phyloP scores from a whole-genome alignment of 257 asterid genomes.

The Craterostigma plantagineum region DNA sequence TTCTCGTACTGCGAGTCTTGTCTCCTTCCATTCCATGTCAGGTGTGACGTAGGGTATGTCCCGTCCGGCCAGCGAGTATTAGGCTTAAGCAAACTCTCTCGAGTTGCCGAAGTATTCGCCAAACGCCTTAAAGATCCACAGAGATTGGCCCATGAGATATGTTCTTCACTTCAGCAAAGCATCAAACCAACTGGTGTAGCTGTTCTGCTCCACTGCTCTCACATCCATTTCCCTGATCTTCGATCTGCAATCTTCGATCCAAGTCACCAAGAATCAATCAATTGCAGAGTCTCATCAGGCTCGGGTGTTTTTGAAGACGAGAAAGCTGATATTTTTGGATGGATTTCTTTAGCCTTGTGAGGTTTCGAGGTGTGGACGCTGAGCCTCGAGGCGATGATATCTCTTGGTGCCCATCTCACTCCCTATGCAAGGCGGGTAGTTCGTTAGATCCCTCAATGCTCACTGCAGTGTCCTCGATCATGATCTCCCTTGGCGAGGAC shows the following conservation, averaged over 20 bases:
- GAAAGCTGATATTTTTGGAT: conserved; percentile 41
- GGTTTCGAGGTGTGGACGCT: conserved; percentile 28
- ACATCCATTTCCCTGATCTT: conserved; percentile 46
- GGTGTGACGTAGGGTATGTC: conserved; percentile 80
- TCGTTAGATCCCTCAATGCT: conserved; percentile 28
- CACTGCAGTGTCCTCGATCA: conserved; percentile 43
- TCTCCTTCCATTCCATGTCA: conserved; percentile 85
- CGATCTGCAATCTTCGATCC: conserved; percentile 29
- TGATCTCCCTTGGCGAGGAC: conserved; percentile 60
- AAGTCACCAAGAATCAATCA: conserved; percentile 40
- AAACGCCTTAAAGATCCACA: conserved; percentile 91
- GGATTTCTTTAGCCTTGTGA: conserved; percentile 61
- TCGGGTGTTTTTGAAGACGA: conserved; percentile 58
- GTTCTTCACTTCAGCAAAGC: conserved; percentile 50
- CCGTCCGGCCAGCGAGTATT: conserved; percentile 71
- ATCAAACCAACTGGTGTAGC: conserved; percentile 85
- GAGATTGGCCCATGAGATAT: conserved; percentile 59
- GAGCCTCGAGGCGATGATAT: conserved; percentile 13
- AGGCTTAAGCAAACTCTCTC: conserved; percentile 86
- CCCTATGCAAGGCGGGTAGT: conserved; percentile 13
- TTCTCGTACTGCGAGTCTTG: conserved; percentile 90
- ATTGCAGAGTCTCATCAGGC: conserved; percentile 35
- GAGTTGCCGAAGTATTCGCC: conserved; percentile 76
- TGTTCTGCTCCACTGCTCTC: conserved; percentile 60
- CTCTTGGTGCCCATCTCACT: conserved; percentile 57